Base-by-base conservation (phyloP, 495 filamentous ascomycete species). In the Tuber microsphaerosporum region DNA sequence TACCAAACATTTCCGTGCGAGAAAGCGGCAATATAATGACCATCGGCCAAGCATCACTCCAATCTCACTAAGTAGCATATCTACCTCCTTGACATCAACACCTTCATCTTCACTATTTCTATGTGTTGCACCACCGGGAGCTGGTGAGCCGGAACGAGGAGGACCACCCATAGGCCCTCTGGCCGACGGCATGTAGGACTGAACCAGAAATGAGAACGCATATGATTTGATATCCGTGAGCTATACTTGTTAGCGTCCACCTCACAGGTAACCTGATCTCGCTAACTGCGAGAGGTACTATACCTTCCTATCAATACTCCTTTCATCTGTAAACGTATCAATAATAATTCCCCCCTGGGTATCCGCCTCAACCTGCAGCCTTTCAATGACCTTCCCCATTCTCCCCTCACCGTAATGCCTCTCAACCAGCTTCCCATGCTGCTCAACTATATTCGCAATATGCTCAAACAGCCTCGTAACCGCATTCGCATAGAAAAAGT, bases 341-440 rank as follows among this genome's bases (percentile, higher is more conserved):
- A 99, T 84, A 51, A 99, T 89, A 77, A 98, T 97, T 74, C 95
- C 96, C n/a, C 95, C 95, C 85, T 98, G 96, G 43, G 97, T 91
- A 84, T 99, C 95, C 14, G 92, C 94, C 84, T 99, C 95, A 61
- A 94, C 87, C 84, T 99, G 96, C 70, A 99, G 84, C 72, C 93
- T 88, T 84, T 97, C 94, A 82, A 98, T 94, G 73, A 99, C 96
- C 81, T 90, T 93, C n/a, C 92, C 89, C 96, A 98, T 98, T 85
- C 91, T 93, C 46, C 94, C 92, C 31, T 86, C 84, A 1, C 95
- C 95, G 82, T 99, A 99, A 84, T 98, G 94, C 61, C 91, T 89
- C 84, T 97, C 94, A 2, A 99, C 93, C 34, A 99, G 86, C 0
- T 88, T 89, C 12, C 94, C 92, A 83, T 99, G 95, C 16, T 91